Base-by-base conservation (phyloP, 768 basidiomycete genomes). In the Inosperma sp. region DNA sequence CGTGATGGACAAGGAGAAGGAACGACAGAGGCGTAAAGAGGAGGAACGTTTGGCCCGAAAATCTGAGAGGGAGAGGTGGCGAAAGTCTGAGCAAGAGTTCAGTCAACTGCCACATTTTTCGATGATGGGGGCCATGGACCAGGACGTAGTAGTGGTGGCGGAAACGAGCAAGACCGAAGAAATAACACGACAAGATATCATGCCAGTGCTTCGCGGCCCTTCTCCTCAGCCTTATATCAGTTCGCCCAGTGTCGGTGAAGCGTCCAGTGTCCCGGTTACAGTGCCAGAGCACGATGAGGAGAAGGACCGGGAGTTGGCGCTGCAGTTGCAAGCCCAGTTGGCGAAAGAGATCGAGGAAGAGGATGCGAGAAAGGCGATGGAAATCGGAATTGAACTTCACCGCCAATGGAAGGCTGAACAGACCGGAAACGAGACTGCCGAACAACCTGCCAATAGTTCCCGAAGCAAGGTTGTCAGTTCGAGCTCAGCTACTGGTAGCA, bases 21-120 rank as follows among this genome's bases (percentile, higher is more conserved):
- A n/a, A 21, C 39, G 33, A 13, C 47, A 48, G 52, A 50, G 36
- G 31, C 37, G 47, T 22, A 44, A 29, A 3, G 54, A 59, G 42
- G 49, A 47, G 5, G 52, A 59, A 27, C 33, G 41, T 2, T 23
- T 44, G 16, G 40, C 43, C 13, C 51, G 30, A 33, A 40, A 48
- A 27, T 54, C 57, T 13, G 57, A 59, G 49, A 49, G 46, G 8
- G 52, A 56, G 37, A 39, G 51, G 13, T 59, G 54, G 54, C 30
- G 35, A n/a, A 59, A 43, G 36, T 55, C 57, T 13, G 54, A 52
- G 26, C 43, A 49, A 30, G 54, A 56, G 23, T 59, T 56, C 25
- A 49, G 25, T 29, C 48, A 35, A n/a, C 37, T 59, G 21, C 57
- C 57, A 8, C n/a, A n/a, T n/a, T n/a, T n/a, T n/a, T n/a, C n/a